A percentile compares a stretch with the other conserved stretches of the same genome.
Conservation (phyloP, 352 stramenopile genomes). For the Pythium pectinolyticum region DNA sequence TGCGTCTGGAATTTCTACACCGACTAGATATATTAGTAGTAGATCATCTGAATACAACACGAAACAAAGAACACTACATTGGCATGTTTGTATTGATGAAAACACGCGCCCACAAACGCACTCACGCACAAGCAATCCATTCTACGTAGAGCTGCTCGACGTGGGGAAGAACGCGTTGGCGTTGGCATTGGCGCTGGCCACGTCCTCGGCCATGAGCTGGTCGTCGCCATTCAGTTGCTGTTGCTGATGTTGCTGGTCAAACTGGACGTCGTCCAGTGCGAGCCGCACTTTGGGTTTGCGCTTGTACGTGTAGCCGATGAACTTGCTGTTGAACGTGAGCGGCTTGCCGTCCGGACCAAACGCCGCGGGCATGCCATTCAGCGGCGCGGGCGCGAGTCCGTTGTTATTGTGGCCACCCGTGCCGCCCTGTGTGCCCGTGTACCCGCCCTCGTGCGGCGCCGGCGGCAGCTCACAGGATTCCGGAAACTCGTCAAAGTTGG, state of each 20-base stretch:
- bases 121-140: too few species aligned
- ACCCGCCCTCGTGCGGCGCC: conserved; percentile 24
- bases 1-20: conserved; percentile 92
- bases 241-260: conserved; percentile 54
- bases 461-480: conserved; percentile 68
- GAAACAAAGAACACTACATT: too few species aligned
- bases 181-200: conserved; percentile 7
- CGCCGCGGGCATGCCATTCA: conserved; percentile 36
- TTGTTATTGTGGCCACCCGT: too few species aligned
- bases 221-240: too few species aligned
- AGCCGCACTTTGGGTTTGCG: conserved; percentile 83
- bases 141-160: neutral
- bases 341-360: conserved; percentile 75
- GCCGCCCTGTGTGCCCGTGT: conserved; percentile 27
- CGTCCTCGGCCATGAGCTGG: conserved; percentile 30
- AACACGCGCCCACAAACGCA: too few species aligned
- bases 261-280: conserved; percentile 73
- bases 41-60: too few species aligned
- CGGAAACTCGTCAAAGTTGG: conserved; percentile 98
- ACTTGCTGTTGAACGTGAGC: conserved; percentile 88
- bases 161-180: conserved; percentile 10
- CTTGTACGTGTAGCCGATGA: conserved; percentile 91
- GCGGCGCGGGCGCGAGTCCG: conserved; percentile 24
- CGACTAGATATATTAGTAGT: neutral
- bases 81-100: too few species aligned